Conservation (phyloP, 371 early-diverging fungal genomes). For the Syncephalis fuscata region DNA sequence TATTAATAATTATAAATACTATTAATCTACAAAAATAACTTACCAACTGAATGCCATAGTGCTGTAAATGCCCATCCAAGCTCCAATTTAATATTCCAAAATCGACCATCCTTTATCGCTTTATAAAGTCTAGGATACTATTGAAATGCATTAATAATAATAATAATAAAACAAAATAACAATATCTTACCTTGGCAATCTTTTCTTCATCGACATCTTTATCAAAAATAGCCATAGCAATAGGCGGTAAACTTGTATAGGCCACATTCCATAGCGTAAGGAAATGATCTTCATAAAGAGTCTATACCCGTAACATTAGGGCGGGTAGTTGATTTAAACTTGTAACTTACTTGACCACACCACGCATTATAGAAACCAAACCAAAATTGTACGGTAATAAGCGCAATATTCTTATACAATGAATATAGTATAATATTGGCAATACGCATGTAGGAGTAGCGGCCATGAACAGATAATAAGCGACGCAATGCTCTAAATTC, state of each 20-base stretch:
- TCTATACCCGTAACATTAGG: no score
- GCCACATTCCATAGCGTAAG: conserved; percentile 63
- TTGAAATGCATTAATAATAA: no score
- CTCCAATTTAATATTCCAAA: conserved; percentile 33
- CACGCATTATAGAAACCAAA: conserved; percentile 64
- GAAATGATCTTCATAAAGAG: conserved; percentile 59
- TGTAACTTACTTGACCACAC: conserved; percentile 37
- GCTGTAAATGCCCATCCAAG: conserved; percentile 37
- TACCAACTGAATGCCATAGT: conserved; percentile 36
- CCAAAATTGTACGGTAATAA: conserved; percentile 50
- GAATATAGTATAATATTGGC: conserved; percentile 55
- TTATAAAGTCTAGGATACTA: conserved; percentile 67
- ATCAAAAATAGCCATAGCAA: conserved; percentile 68
- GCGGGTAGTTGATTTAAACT: no score
- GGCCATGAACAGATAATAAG: conserved; percentile 63
- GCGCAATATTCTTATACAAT: conserved; percentile 74
- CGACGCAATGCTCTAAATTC: conserved; percentile 62
- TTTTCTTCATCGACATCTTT: conserved; percentile 54
- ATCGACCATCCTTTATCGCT: conserved; percentile 31
- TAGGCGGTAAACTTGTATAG: conserved; percentile 60
- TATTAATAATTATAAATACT: not conserved
- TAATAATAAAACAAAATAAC: no score
- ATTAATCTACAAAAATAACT: not conserved
- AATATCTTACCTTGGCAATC: conserved; percentile 23
- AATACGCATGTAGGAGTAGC: conserved; percentile 62